A percentile compares a stretch with the other conserved stretches of the same genome.
These are phyloP conservation scores for Rhynchospora pubera DNA, from an alignment of 176 grass and related monocot species.

Conservation along the genomic window DNA sequence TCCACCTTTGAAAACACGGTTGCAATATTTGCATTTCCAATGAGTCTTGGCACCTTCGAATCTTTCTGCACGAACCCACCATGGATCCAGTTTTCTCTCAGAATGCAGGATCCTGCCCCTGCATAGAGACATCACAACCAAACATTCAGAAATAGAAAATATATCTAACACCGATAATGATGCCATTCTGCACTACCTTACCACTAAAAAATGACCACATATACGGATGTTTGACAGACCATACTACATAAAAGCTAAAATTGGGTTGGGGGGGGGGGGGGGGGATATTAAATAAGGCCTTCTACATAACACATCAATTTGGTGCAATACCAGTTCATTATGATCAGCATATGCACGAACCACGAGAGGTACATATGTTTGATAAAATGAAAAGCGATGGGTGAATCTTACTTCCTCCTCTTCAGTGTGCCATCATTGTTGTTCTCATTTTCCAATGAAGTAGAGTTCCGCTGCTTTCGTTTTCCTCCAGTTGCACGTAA, in stretches of 20 bases:
- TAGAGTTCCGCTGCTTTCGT: neutral
- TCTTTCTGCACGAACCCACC: constrained; percentile 18
- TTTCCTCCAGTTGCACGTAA: neutral
- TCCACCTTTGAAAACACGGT: constrained; percentile 6
- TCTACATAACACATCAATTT: neutral
- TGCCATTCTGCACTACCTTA: neutral
- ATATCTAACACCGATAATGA: neutral
- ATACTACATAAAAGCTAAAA: neutral
- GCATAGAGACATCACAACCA: neutral
- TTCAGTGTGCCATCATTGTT: neutral
- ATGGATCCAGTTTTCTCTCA: neutral
- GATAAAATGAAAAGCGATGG: neutral
- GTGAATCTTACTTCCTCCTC: neutral
- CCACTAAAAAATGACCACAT: too few species aligned
- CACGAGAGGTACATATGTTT: neutral
- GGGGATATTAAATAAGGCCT: neutral
- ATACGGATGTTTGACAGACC: neutral
- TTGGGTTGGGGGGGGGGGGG: too few species aligned
- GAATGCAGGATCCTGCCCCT: neutral
- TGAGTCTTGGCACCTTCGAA: neutral
- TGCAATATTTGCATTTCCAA: constrained; percentile 27
- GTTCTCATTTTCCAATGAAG: constrained; percentile 3
- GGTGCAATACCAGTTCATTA: neutral
- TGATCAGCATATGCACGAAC: neutral
- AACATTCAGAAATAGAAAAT: neutral